A percentile compares a stretch with the other conserved stretches of the same genome.
Evolutionary conservation across 305 asterid genomes (phyloP).

Genomic region (Fraxinus nigra): DNA sequence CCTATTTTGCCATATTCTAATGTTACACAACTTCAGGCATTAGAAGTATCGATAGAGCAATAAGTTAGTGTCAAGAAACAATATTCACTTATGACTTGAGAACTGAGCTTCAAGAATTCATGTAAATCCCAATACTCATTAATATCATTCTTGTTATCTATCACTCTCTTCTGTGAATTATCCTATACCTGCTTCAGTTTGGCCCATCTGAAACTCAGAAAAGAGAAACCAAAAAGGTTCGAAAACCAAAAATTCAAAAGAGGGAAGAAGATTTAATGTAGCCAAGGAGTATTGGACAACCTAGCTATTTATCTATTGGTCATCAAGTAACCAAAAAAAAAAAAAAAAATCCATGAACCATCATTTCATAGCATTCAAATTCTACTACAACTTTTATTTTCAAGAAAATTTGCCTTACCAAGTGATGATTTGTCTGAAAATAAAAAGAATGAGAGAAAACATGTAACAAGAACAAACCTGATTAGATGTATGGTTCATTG

Average conservation of each 20-base stretch:
- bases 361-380: not conserved
- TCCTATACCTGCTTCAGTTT: not conserved
- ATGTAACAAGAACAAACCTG: slow-evolving; percentile 46
- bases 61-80: not conserved
- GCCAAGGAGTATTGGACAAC: slow-evolving; percentile 1
- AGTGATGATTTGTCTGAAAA: not conserved
- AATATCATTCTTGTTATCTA: not conserved
- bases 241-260: slow-evolving; percentile 1
- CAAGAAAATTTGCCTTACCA: not conserved
- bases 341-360: not conserved
- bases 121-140: not conserved
- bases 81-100: not conserved
- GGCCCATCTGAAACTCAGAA: not conserved
- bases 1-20: not conserved
- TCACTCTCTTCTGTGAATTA: not conserved
- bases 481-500: slow-evolving; percentile 31
- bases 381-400: not conserved
- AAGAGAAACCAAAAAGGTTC: not conserved
- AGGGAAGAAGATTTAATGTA: not conserved
- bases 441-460: not conserved
- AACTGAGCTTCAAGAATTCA: not conserved
- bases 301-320: not conserved
- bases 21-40: not conserved
- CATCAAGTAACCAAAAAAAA: not conserved
- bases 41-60: not conserved